phyloP scores from a whole-genome alignment of 495 filamentous ascomycete genomes.

The Aspergillus cristatus region DNA sequence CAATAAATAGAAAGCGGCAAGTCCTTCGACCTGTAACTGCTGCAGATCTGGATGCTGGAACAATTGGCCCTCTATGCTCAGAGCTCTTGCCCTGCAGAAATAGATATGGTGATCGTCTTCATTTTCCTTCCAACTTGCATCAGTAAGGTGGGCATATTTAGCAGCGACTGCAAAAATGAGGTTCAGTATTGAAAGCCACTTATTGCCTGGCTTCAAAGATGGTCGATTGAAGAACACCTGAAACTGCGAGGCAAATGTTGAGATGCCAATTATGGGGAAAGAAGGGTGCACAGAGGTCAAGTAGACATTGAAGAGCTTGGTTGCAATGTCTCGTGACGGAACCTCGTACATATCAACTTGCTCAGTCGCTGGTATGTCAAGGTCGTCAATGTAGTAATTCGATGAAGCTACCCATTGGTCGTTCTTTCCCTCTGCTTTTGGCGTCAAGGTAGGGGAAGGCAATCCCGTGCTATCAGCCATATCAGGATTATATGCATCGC shows the following conservation, averaged over 20 bases:
- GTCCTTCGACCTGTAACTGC: constrained; percentile 48
- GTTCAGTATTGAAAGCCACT: constrained; percentile 53
- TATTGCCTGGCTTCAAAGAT: constrained; percentile 26
- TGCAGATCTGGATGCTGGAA: constrained; percentile 46
- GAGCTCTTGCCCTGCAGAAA: constrained; percentile 43
- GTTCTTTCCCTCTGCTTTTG: constrained; percentile 16
- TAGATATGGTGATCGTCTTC: constrained; percentile 46
- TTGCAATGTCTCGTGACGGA: constrained; percentile 42
- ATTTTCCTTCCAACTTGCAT: constrained; percentile 34
- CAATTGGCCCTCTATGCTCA: constrained; percentile 42
- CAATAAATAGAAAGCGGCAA: constrained; percentile 52
- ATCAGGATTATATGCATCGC: constrained; percentile 12
- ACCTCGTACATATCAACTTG: constrained; percentile 40
- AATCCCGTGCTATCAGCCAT: constrained; percentile 14
- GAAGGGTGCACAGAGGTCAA: constrained; percentile 49
- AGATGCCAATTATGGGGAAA: constrained; percentile 50
- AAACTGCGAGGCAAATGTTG: constrained; percentile 44
- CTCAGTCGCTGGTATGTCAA: constrained; percentile 34
- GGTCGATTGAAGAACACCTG: constrained; percentile 36
- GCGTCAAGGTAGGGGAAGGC: constrained; percentile 20
- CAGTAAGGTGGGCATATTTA: constrained; percentile 38
- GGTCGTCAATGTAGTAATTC: constrained; percentile 43
- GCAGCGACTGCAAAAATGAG: constrained; percentile 54
- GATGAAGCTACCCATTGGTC: constrained; percentile 22
- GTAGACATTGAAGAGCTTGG: constrained; percentile 48